Evolutionary conservation across 306 rosid genomes (phyloP).

Genomic region (Luffa acutangula): DNA sequence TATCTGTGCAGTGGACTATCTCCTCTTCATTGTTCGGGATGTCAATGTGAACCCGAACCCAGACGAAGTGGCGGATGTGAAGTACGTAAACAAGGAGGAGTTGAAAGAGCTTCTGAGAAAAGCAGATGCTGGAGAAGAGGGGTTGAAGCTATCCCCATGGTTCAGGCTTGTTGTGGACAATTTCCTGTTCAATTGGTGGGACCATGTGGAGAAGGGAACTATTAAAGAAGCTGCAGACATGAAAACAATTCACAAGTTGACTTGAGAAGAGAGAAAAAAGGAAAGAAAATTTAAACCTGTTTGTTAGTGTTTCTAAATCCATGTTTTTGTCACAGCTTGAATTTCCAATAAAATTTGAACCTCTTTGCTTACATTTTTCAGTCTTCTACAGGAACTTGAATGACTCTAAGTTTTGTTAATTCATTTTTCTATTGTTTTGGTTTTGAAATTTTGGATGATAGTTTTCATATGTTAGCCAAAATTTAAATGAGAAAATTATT

Average conservation of each 20-base stretch:
- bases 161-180: slow-evolving; percentile 95
- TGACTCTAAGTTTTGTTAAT: not conserved
- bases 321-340: not conserved
- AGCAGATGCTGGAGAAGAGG: slow-evolving; percentile 86
- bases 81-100: slow-evolving; percentile 68
- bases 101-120: slow-evolving; percentile 90
- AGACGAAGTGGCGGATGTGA: slow-evolving; percentile 75
- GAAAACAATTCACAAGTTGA: slow-evolving; percentile 84
- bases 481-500: too few relatives aligned
- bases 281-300: too few relatives aligned
- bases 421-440: not conserved
- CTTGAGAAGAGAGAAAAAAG: slow-evolving; percentile 9
- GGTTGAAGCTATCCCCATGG: slow-evolving; percentile 97
- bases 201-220: slow-evolving; percentile 64
- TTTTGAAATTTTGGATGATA: not conserved
- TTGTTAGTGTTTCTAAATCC: not conserved
- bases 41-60: slow-evolving; percentile 71
- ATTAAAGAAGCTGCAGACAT: slow-evolving; percentile 66
- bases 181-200: slow-evolving; percentile 98
- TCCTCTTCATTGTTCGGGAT: slow-evolving; percentile 78
- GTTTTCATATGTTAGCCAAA: not conserved
- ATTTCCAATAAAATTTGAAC: not conserved
- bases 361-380: not conserved
- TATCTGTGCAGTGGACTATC: slow-evolving; percentile 78
- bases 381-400: not conserved